These are phyloP conservation scores for Oemleria cerasiformis DNA, from an alignment of 306 rosid species.

Conservation along the genomic window DNA sequence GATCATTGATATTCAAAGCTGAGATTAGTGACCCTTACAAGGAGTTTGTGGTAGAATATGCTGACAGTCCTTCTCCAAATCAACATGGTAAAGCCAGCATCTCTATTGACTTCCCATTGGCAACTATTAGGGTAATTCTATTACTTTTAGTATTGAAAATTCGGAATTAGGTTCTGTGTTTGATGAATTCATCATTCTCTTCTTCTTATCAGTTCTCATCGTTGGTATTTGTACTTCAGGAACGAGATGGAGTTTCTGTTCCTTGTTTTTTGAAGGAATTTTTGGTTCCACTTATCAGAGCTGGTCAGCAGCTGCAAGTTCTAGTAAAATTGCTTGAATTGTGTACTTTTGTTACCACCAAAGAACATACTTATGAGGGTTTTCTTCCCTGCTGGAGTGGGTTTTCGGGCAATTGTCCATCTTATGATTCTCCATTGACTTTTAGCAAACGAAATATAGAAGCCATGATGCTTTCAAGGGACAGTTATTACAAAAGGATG, in stretches of 20 bases:
- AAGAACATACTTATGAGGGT: slow-evolving; percentile 54
- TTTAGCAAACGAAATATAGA: slow-evolving; percentile 59
- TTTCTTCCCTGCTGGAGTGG: slow-evolving; percentile 87
- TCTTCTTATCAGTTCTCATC: slow-evolving; percentile 33
- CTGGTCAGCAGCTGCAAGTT: slow-evolving; percentile 96
- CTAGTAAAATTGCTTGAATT: slow-evolving; percentile 80
- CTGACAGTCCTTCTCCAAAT: slow-evolving; percentile 32
- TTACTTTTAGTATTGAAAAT: slow-evolving; percentile 12
- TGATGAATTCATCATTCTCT: slow-evolving; percentile 13
- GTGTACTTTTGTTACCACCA: slow-evolving; percentile 56
- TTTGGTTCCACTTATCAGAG: slow-evolving; percentile 80
- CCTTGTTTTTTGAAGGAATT: slow-evolving; percentile 73
- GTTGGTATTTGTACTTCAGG: slow-evolving; percentile 51
- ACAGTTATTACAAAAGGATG: slow-evolving; percentile 67
- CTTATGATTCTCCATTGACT: slow-evolving; percentile 55
- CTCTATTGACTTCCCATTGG: slow-evolving; percentile 47
- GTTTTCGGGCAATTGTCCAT: slow-evolving; percentile 49
- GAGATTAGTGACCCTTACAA: slow-evolving; percentile 86
- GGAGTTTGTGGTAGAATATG: slow-evolving; percentile 72
- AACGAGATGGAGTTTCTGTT: slow-evolving; percentile 67
- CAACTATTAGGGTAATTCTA: slow-evolving; percentile 65
- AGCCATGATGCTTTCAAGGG: slow-evolving; percentile 58
- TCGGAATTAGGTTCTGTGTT: slow-evolving; percentile 19
- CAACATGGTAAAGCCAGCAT: slow-evolving; percentile 36
- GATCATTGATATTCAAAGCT: slow-evolving; percentile 90